These are phyloP conservation scores for Bombardia bombarda DNA, from an alignment of 495 filamentous ascomycete species.

Conservation along the genomic window DNA sequence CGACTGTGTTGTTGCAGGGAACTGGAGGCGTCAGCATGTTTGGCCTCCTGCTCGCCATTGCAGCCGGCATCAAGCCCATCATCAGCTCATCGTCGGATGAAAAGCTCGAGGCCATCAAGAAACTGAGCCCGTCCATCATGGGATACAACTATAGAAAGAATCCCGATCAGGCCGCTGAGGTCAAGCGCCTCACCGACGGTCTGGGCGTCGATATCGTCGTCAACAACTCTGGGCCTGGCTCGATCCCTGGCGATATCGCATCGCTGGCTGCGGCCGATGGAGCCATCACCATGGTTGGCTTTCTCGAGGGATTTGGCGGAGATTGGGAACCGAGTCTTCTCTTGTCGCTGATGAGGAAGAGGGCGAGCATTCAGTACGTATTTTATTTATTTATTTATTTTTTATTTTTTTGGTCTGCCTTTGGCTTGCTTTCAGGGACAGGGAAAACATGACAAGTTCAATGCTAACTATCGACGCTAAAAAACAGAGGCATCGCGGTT, in stretches of 20 bases:
- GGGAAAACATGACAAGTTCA: background rate
- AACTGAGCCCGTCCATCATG: background rate
- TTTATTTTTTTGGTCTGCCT: background rate
- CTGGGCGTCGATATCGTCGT: slow-evolving; percentile 21
- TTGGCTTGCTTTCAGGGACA: too few species aligned
- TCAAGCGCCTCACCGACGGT: slow-evolving; percentile 16
- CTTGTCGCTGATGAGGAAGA: background rate
- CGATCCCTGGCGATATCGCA: slow-evolving; percentile 5
- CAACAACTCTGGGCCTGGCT: slow-evolving; percentile 9
- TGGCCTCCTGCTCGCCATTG: slow-evolving; percentile 14
- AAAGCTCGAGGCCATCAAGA: slow-evolving; percentile 10
- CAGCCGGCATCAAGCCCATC: slow-evolving; percentile 21
- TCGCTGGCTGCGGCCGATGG: background rate
- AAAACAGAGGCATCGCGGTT: slow-evolving; percentile 18
- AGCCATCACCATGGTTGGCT: background rate
- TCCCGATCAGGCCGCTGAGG: slow-evolving; percentile 11
- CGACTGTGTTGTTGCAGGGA: slow-evolving; percentile 4
- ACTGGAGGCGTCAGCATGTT: slow-evolving; percentile 18
- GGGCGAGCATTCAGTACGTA: background rate
- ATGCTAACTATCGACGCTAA: background rate
- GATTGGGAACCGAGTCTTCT: background rate
- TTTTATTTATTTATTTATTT: background rate
- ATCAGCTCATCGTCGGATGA: slow-evolving; percentile 33
- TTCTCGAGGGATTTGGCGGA: background rate
- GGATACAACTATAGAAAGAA: slow-evolving; percentile 21